Evolutionary conservation across 2,329 filamentous ascomycete species (phyloP), one percentile per base, ranked within the genome.

Genomic region (Polytolypa hystricis): DNA sequence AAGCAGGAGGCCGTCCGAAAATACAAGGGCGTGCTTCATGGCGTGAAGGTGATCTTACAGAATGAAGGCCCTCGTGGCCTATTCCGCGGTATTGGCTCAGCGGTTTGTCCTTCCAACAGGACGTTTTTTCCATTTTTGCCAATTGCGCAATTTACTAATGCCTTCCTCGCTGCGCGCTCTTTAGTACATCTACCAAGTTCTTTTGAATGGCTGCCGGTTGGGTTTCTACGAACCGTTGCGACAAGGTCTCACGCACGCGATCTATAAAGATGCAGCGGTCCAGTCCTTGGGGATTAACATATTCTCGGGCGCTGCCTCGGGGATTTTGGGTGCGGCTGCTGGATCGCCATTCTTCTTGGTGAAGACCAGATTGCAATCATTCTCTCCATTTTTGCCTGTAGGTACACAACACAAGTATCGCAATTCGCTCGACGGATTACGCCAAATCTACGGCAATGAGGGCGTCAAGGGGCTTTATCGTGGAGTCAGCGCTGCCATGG

Each of bases 171-270:
- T n/a, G n/a, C n/a, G n/a, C n/a, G n/a, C n/a, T n/a, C 9, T 19
- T 5, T 43, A 77, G 72, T 98, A 96, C 61, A 71, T 94, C 55
- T 98, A 98, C 66, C 91, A 98, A 66, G 77, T 96, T 53, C 76
- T 93, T 35, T 78, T 98, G 52, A 98, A 98, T 60, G 91, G 91
- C 53, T 98, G 87, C 64, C 84, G 91, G 38, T 70, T 98, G 38
- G 87, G 91, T 43, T 95, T 98, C 70, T 98, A 98, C 70, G 91
- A 98, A 58, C 91, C 91, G 4, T 76, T 96, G 64, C 84, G 91
- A 55, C 71, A 75, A 33, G 70, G 68, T 15, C 57, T 93, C 30
- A 79, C 85, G 1, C 69, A 66, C 4, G 64, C 83, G 33, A 60
- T 94, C 39, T 81, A 84, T 62, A 70, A 74, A 42, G 81, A 93